phyloP scores from a whole-genome alignment of 441 rosid genomes.

The Euphorbia schlechtendalii region DNA sequence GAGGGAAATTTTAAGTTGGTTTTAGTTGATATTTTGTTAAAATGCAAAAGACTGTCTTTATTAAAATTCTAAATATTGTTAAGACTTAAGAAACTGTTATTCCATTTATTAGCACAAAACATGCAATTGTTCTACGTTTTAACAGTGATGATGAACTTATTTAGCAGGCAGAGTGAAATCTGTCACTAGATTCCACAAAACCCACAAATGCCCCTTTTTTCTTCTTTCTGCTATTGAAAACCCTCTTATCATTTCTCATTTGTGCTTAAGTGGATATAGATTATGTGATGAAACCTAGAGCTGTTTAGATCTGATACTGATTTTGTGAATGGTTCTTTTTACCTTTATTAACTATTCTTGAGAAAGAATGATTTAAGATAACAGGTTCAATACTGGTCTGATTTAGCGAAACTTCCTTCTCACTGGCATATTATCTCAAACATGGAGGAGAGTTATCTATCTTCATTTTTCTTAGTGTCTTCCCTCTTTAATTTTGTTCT shows the following conservation, averaged over 20 bases:
- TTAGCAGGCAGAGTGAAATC: neutral
- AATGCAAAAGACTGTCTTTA: too few species aligned
- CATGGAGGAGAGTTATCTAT: too few species aligned
- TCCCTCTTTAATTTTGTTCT: too few species aligned
- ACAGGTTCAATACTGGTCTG: too few species aligned
- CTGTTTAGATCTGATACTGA: neutral
- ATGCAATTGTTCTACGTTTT: neutral
- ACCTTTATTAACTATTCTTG: neutral
- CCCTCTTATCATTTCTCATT: neutral
- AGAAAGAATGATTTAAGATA: neutral
- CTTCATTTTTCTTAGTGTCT: too few species aligned
- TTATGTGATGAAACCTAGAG: conserved; percentile 3
- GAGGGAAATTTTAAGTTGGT: neutral
- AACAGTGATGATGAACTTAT: neutral
- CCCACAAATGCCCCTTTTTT: neutral
- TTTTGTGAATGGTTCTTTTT: neutral
- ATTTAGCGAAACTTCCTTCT: too few species aligned
- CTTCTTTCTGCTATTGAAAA: neutral
- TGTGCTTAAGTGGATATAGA: neutral
- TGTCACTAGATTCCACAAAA: neutral
- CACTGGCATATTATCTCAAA: too few species aligned
- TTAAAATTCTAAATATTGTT: too few species aligned
- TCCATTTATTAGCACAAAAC: neutral
- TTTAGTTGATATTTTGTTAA: neutral
- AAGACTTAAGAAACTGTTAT: neutral